Conservation (phyloP, 108 stramenopile genomes). For the Fragilaria crotonensis region DNA sequence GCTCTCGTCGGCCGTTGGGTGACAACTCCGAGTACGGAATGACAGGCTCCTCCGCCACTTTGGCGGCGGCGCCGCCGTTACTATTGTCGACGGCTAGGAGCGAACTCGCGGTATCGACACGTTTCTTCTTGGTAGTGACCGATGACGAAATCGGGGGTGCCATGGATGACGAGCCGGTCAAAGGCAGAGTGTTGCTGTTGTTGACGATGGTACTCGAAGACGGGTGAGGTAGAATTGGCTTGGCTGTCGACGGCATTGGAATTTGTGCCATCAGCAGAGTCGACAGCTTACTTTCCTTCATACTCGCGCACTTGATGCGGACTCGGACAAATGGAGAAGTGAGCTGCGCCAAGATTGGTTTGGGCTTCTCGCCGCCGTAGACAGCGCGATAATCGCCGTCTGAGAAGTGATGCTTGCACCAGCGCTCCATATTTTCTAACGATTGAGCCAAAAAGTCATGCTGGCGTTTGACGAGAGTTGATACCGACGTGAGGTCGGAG, state of each 20-base stretch:
- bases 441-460: slow-evolving; percentile 38
- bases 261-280: slow-evolving; percentile 1
- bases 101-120: neutral
- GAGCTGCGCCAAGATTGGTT: neutral
- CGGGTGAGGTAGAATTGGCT: neutral
- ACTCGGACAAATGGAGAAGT: neutral
- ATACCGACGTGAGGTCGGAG: slow-evolving; percentile 28
- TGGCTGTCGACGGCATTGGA: neutral
- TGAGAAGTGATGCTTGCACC: slow-evolving; percentile 35
- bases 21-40: slow-evolving; percentile 19
- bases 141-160: neutral
- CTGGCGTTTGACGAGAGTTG: slow-evolving; percentile 30
- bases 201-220: neutral
- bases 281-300: slow-evolving; percentile 5
- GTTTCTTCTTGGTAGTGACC: neutral
- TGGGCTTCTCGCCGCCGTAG: slow-evolving; percentile 14
- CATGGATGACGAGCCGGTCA: neutral
- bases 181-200: neutral
- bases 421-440: slow-evolving; percentile 46
- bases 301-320: neutral
- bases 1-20: slow-evolving; percentile 24
- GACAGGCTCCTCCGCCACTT: slow-evolving; percentile 7
- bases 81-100: neutral
- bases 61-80: neutral
- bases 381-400: slow-evolving; percentile 26